phyloP scores from a whole-genome alignment of 169 alveolate species.

The Eimeria maxima region DNA sequence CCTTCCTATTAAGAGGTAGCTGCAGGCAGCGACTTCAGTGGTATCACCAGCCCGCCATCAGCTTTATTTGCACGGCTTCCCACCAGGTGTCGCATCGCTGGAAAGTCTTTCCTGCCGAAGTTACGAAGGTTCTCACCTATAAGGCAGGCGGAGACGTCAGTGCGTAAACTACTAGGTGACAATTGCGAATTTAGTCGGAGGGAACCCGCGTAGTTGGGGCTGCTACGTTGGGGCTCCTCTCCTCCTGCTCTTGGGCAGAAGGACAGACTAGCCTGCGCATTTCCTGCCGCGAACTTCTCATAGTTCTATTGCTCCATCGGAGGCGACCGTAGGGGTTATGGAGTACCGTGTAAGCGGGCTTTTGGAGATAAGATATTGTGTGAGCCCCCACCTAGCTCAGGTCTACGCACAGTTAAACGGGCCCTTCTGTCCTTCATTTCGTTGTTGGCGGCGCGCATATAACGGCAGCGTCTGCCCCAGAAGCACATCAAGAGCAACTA shows the following conservation, averaged over 20 bases:
- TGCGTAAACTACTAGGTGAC: neutral
- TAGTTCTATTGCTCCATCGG: neutral
- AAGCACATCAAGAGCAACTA: neutral
- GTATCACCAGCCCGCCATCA: neutral
- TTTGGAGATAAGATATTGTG: neutral
- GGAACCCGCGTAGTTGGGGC: neutral
- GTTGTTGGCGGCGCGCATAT: neutral
- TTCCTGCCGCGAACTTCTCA: neutral
- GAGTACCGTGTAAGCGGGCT: neutral
- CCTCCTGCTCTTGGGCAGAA: too few relatives aligned
- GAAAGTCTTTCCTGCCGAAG: neutral
- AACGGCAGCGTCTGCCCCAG: neutral
- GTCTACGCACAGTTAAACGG: neutral
- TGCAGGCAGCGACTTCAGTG: neutral
- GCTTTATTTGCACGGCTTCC: neutral
- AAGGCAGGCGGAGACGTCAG: neutral
- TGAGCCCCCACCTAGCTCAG: neutral
- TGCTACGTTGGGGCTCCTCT: neutral
- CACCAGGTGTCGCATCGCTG: neutral
- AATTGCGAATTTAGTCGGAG: neutral
- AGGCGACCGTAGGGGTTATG: neutral
- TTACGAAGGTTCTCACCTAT: neutral
- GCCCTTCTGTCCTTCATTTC: neutral
- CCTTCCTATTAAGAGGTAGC: neutral
- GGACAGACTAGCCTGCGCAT: neutral